These are phyloP conservation scores for Taphrina wiesneri DNA, from an alignment of 1,139 yeast species.

Conservation along the genomic window DNA sequence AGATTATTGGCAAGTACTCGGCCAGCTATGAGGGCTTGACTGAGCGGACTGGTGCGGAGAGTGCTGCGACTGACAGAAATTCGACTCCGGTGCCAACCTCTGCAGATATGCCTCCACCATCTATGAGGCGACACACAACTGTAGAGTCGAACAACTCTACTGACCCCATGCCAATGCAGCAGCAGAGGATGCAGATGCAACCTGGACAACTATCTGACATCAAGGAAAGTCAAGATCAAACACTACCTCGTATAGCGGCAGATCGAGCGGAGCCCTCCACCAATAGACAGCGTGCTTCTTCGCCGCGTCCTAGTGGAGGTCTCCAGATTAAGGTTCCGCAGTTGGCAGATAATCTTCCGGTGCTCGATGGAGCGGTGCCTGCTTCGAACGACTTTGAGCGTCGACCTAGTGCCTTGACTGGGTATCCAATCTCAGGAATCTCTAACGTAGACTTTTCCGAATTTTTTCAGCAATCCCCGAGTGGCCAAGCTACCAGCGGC, in stretches of 20 bases:
- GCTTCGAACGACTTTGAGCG: slow-evolving; percentile 11
- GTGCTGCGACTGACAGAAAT: not conserved
- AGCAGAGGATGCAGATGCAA: not conserved
- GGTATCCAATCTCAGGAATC: slow-evolving; percentile 14
- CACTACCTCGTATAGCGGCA: not conserved
- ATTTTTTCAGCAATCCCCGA: slow-evolving; percentile 23
- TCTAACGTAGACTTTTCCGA: slow-evolving; percentile 27
- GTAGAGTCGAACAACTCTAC: not conserved
- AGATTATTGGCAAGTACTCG: slow-evolving; percentile 62
- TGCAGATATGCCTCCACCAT: slow-evolving; percentile 4
- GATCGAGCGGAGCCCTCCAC: slow-evolving; percentile 11
- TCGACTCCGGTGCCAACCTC: not conserved
- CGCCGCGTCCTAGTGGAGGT: slow-evolving; percentile 6
- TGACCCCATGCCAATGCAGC: not conserved
- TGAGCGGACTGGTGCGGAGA: not conserved
- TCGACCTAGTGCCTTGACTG: slow-evolving; percentile 5
- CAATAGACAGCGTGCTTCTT: not conserved
- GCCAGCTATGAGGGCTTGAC: slow-evolving; percentile 29
- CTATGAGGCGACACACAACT: not conserved
- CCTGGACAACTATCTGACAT: not conserved
- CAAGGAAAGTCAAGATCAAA: not conserved
- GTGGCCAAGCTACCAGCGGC: not conserved
- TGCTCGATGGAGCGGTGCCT: slow-evolving; percentile 16
- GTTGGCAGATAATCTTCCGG: slow-evolving; percentile 4
- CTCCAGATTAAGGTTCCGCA: slow-evolving; percentile 23